These are phyloP conservation scores for Omphalea diandra DNA, from an alignment of 441 rosid genomes.

Conservation along the genomic window DNA sequence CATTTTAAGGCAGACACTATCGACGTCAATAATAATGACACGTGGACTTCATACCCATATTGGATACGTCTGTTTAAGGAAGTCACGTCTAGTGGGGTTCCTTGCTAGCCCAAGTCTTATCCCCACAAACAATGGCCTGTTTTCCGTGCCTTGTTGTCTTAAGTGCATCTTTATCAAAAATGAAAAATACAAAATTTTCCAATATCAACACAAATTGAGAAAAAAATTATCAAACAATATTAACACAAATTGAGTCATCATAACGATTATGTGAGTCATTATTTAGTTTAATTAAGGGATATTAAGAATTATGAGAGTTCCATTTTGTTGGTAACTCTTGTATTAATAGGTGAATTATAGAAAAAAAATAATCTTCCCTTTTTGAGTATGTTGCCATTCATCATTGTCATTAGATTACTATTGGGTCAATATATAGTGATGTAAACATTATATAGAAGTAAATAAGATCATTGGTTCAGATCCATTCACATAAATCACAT, in stretches of 20 bases:
- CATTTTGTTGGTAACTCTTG: background rate
- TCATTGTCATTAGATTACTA: too few relatives aligned
- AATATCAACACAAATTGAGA: too few relatives aligned
- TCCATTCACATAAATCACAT: too few relatives aligned
- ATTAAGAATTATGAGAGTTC: background rate
- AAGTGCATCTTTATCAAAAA: too few relatives aligned
- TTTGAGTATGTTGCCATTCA: background rate
- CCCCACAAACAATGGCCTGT: conserved; percentile 7
- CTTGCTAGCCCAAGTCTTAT: conserved; percentile 7
- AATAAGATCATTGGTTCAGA: too few relatives aligned
- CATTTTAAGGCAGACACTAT: conserved; percentile 42
- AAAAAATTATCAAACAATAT: too few relatives aligned
- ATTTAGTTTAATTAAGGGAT: background rate
- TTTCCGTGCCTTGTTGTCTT: background rate
- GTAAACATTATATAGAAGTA: too few relatives aligned
- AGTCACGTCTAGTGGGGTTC: conserved; percentile 61
- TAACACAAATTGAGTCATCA: background rate
- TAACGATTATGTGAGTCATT: background rate
- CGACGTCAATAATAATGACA: conserved; percentile 52
- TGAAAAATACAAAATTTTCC: too few relatives aligned
- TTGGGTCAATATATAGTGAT: too few relatives aligned
- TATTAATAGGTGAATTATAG: background rate
- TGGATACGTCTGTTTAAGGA: conserved; percentile 43
- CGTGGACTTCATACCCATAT: conserved; percentile 42
- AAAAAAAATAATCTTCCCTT: background rate